Conservation (phyloP, 2,329 filamentous ascomycete species). For the Clarireedia homoeocarpa region DNA sequence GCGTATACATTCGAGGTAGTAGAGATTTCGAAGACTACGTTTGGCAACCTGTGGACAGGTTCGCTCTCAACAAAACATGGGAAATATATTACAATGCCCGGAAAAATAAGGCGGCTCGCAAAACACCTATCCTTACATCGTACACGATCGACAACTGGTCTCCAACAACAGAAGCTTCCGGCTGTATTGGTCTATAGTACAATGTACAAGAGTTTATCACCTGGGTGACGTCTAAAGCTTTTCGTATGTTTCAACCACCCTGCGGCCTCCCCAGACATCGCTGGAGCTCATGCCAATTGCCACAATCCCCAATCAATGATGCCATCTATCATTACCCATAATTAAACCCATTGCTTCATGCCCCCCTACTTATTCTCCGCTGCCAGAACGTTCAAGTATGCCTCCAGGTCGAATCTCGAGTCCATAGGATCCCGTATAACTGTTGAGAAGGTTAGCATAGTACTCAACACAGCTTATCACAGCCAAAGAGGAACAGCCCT, state of each 20-base stretch:
- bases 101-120: background rate
- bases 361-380: constrained; percentile 32
- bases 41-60: no score
- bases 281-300: constrained; percentile 14
- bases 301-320: constrained; percentile 13
- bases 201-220: constrained; percentile 31
- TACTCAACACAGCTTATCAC: background rate
- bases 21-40: no score
- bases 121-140: background rate
- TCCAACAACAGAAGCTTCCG: constrained; percentile 11
- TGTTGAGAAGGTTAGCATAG: constrained; percentile 29
- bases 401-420: constrained; percentile 90
- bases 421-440: constrained; percentile 71
- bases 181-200: constrained; percentile 29
- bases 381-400: constrained; percentile 60
- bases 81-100: background rate
- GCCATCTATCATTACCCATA: constrained; percentile 22
- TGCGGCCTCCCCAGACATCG: constrained; percentile 18
- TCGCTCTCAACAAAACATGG: no score
- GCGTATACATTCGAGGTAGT: no score
- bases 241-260: constrained; percentile 20
- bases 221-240: constrained; percentile 28
- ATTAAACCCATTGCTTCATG: constrained; percentile 19
- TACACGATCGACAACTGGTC: constrained; percentile 2
- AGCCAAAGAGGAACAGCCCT: no score